phyloP scores from a whole-genome alignment of 805 yeast genomes.

The Candida cerambycidarum region DNA sequence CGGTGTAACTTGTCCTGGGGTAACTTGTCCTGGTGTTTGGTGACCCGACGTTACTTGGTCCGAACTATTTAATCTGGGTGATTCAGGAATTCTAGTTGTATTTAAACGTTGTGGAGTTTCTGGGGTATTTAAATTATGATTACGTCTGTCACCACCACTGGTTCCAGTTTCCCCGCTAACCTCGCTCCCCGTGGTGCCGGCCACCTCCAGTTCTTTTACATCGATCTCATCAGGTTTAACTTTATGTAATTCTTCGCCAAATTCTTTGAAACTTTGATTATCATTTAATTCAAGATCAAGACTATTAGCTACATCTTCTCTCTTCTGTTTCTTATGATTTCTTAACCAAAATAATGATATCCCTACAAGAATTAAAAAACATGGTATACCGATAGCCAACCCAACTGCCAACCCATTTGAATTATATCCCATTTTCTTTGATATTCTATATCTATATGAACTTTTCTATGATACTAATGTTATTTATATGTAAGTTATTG shows the following conservation, averaged over 20 bases:
- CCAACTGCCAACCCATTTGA: conserved; percentile 36
- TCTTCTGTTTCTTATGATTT: conserved; percentile 29
- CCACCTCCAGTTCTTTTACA: conserved; percentile 5
- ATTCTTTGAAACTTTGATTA: conserved; percentile 30
- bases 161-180: conserved; percentile 5
- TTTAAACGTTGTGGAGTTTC: not conserved
- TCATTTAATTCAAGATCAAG: conserved; percentile 38
- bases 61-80: not conserved
- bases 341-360: conserved; percentile 26
- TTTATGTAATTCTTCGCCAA: conserved; percentile 37
- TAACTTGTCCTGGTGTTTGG: not conserved
- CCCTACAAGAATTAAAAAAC: conserved; percentile 27
- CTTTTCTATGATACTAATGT: too few species aligned
- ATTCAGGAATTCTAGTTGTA: not conserved
- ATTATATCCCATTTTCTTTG: not conserved
- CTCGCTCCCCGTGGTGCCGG: conserved; percentile 6
- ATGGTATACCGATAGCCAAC: conserved; percentile 42
- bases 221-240: conserved; percentile 11
- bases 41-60: not conserved
- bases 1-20: not conserved
- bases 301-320: conserved; percentile 31
- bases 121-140: not conserved
- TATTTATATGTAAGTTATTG: too few species aligned
- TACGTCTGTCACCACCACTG: not conserved
- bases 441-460: too few species aligned